Percentiles rank a stretch among this genome's conserved stretches.
Conservation (phyloP, 805 yeast species). For the Candida quercuum region DNA sequence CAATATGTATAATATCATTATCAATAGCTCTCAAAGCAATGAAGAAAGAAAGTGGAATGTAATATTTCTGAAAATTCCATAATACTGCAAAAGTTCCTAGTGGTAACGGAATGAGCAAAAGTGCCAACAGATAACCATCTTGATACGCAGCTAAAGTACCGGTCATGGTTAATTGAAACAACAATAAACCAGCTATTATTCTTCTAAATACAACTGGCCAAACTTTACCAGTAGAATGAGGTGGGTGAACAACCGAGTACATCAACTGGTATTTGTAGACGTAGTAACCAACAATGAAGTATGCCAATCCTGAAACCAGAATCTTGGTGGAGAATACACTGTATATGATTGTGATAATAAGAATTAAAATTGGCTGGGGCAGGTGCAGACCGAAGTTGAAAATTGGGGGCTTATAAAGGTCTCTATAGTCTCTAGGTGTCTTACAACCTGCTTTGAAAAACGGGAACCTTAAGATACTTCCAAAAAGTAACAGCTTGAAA, state of each 20-base stretch:
- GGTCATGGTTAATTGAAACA: slow-evolving; percentile 89
- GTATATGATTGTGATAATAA: slow-evolving; percentile 80
- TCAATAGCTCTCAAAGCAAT: slow-evolving; percentile 83
- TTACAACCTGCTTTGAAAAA: slow-evolving; percentile 57
- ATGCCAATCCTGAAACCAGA: slow-evolving; percentile 74
- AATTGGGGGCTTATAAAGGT: slow-evolving; percentile 79
- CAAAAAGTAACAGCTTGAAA: slow-evolving; percentile 74
- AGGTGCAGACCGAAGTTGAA: slow-evolving; percentile 88
- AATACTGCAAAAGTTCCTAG: slow-evolving; percentile 56
- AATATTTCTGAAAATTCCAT: slow-evolving; percentile 79
- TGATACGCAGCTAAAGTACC: slow-evolving; percentile 79
- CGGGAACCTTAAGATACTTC: slow-evolving; percentile 72
- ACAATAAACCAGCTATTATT: slow-evolving; percentile 68
- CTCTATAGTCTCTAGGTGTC: slow-evolving; percentile 78
- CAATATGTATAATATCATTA: slow-evolving; percentile 31
- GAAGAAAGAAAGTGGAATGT: slow-evolving; percentile 74
- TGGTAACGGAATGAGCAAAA: slow-evolving; percentile 73
- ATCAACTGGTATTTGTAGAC: slow-evolving; percentile 88
- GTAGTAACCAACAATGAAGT: slow-evolving; percentile 79
- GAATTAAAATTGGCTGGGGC: slow-evolving; percentile 86
- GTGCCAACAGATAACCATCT: slow-evolving; percentile 71
- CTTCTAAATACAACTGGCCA: slow-evolving; percentile 91
- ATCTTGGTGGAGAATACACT: slow-evolving; percentile 88
- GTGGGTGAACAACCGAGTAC: slow-evolving; percentile 90
- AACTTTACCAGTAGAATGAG: slow-evolving; percentile 93